A percentile compares a stretch with the other conserved stretches of the same genome.
Conservation (phyloP, 108 stramenopile species). For the Fragilariopsis cylindrus region DNA sequence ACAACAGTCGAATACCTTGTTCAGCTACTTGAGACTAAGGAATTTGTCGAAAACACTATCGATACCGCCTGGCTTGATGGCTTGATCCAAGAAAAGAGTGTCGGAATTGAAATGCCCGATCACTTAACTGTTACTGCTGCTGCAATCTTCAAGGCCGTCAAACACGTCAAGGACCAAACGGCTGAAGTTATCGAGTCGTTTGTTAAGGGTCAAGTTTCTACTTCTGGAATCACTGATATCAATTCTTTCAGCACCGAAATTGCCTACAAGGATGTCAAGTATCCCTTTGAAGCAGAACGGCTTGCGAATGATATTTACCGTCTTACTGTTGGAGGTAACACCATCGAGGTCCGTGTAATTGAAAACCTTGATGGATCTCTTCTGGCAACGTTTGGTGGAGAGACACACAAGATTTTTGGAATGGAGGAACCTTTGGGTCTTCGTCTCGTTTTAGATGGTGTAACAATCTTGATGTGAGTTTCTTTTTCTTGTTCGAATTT, state of each 20-base stretch:
- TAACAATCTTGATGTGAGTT: conserved; percentile 82
- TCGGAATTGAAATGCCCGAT: conserved; percentile 67
- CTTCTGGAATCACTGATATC: conserved; percentile 78
- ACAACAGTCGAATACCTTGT: conserved; percentile 98
- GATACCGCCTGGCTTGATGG: conserved; percentile 98
- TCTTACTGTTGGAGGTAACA: conserved; percentile 75
- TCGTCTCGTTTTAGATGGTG: conserved; percentile 83
- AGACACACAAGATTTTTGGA: conserved; percentile 89
- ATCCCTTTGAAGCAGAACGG: conserved; percentile 90
- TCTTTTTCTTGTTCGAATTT: not conserved
- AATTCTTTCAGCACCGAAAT: conserved; percentile 91
- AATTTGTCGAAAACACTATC: conserved; percentile 95
- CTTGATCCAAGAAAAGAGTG: conserved; percentile 90
- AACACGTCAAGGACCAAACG: conserved; percentile 71
- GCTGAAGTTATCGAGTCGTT: conserved; percentile 78
- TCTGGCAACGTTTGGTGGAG: conserved; percentile 90
- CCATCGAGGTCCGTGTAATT: conserved; percentile 71
- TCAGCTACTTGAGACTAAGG: conserved; percentile 93
- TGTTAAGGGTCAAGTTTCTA: conserved; percentile 91
- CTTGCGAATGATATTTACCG: conserved; percentile 73
- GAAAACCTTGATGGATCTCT: conserved; percentile 92
- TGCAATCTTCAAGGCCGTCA: conserved; percentile 89
- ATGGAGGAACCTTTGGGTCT: conserved; percentile 97
- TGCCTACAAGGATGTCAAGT: conserved; percentile 91
- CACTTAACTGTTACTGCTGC: conserved; percentile 87